phyloP scores from a whole-genome alignment of 208 protist genomes.

The Trypanosomatidae sp. region DNA sequence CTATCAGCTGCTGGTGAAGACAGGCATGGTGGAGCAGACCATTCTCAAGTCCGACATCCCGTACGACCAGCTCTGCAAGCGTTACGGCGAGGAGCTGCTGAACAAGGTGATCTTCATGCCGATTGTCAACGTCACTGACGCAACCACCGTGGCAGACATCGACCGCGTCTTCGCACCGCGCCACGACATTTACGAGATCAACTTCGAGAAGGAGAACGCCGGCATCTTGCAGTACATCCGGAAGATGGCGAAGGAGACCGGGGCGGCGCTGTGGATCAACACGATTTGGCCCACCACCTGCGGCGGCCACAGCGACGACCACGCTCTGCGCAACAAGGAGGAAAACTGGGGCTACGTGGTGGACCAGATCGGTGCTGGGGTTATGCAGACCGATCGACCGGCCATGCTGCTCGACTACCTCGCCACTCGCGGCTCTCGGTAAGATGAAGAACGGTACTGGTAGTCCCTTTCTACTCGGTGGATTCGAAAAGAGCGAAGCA shows the following conservation, averaged over 20 bases:
- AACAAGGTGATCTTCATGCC: conserved; percentile 64
- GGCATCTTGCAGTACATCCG: conserved; percentile 34
- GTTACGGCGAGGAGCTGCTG: conserved; percentile 39
- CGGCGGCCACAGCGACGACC: conserved; percentile 66
- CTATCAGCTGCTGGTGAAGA: conserved; percentile 37
- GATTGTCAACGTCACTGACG: conserved; percentile 40
- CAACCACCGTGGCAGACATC: conserved; percentile 40
- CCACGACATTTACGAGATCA: conserved; percentile 59
- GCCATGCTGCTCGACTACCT: conserved; percentile 53
- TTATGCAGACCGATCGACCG: conserved; percentile 65
- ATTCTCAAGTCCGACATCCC: conserved; percentile 63
- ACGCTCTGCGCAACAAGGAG: conserved; percentile 48
- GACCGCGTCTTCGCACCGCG: conserved; percentile 26
- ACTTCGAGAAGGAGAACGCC: conserved; percentile 53
- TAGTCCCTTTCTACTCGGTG: too few species aligned
- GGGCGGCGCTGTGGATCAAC: conserved; percentile 61
- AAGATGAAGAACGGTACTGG: not conserved
- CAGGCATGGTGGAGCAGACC: conserved; percentile 45
- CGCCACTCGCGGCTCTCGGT: conserved; percentile 29
- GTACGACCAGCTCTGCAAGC: conserved; percentile 35
- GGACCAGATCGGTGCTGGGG: conserved; percentile 40
- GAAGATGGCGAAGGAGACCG: conserved; percentile 29
- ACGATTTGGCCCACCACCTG: conserved; percentile 67
- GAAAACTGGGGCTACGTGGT: conserved; percentile 58
- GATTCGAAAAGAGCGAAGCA: too few species aligned